These are phyloP conservation scores for Hypoxylon fuscum DNA, from an alignment of 495 filamentous ascomycete species.

Conservation along the genomic window DNA sequence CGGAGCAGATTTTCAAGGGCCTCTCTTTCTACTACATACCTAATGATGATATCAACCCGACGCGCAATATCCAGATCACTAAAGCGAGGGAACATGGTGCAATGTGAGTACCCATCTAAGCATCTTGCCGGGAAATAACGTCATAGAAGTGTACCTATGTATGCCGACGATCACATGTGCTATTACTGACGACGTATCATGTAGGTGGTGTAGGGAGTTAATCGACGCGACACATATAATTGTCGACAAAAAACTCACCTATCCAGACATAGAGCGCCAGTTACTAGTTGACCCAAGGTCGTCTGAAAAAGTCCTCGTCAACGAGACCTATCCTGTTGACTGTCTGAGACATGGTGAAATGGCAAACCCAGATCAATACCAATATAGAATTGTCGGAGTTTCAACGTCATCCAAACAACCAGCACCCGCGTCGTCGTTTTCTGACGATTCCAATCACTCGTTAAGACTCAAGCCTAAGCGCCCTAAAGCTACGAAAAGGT, in stretches of 20 bases:
- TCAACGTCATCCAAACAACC: constrained; percentile 10
- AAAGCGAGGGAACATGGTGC: constrained; percentile 82
- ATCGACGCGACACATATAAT: constrained; percentile 74
- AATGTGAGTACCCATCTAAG: constrained; percentile 29
- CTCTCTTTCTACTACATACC: constrained; percentile 82
- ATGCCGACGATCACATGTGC: neutral
- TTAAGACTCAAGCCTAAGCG: constrained; percentile 43
- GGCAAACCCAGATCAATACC: constrained; percentile 64
- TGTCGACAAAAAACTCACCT: constrained; percentile 75
- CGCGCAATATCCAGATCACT: constrained; percentile 73
- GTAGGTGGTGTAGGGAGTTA: constrained; percentile 47
- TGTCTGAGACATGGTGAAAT: constrained; percentile 71
- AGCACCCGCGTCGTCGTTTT: constrained; percentile 1
- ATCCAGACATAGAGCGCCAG: constrained; percentile 66
- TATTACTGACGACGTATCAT: constrained; percentile 9
- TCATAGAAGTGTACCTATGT: too few relatives aligned
- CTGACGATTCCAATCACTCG: constrained; percentile 34
- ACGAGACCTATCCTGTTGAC: constrained; percentile 81
- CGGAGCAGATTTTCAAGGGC: constrained; percentile 70
- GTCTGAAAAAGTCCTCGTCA: constrained; percentile 64
- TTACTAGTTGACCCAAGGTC: constrained; percentile 31
- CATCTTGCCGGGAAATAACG: neutral
- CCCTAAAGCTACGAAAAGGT: constrained; percentile 10
- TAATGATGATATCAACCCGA: constrained; percentile 73
- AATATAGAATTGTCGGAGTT: constrained; percentile 65